A percentile compares a stretch with the other conserved stretches of the same genome.
Conservation (phyloP, 2,329 filamentous ascomycete species). For the Monosporascus sp. region DNA sequence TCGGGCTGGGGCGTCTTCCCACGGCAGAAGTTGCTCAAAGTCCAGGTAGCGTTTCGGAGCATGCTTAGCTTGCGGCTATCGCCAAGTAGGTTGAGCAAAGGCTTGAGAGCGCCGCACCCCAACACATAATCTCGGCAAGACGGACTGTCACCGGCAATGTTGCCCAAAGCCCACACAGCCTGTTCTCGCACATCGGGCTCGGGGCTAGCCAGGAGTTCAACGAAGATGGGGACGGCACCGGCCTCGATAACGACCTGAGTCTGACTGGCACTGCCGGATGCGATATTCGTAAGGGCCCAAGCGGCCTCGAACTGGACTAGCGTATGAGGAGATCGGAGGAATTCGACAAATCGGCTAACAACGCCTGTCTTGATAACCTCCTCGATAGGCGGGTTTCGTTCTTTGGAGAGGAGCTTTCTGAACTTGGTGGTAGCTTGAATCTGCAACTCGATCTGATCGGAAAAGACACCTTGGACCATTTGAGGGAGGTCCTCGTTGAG, state of each 20-base stretch:
- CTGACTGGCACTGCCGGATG: constrained; percentile 92
- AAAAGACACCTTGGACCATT: constrained; percentile 98
- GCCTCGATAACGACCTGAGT: constrained; percentile 99
- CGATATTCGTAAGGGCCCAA: constrained; percentile 99
- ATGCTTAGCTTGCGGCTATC: constrained; percentile 99
- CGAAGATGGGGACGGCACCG: constrained; percentile 96
- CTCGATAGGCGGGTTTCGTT: constrained; percentile 98
- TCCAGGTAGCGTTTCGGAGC: constrained; percentile 98
- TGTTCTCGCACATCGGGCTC: constrained; percentile 98
- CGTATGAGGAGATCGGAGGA: constrained; percentile 94
- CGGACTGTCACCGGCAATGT: constrained; percentile 98
- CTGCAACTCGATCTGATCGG: constrained; percentile 95
- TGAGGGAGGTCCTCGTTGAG: constrained; percentile 95
- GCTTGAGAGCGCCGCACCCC: constrained; percentile 82
- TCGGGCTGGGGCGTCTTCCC: constrained; percentile 98
- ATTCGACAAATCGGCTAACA: constrained; percentile 95
- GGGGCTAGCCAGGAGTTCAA: constrained; percentile 89
- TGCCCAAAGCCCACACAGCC: constrained; percentile 96
- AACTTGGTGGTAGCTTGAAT: constrained; percentile 98
- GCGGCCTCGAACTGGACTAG: constrained; percentile 98
- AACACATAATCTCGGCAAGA: constrained; percentile 96
- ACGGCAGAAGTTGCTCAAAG: constrained; percentile 98
- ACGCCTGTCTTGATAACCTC: constrained; percentile 99
- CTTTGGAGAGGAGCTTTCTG: constrained; percentile 94
- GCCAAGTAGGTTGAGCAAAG: constrained; percentile 80